These are phyloP conservation scores for Podospora didyma DNA, from an alignment of 495 filamentous ascomycete genomes.

Conservation along the genomic window DNA sequence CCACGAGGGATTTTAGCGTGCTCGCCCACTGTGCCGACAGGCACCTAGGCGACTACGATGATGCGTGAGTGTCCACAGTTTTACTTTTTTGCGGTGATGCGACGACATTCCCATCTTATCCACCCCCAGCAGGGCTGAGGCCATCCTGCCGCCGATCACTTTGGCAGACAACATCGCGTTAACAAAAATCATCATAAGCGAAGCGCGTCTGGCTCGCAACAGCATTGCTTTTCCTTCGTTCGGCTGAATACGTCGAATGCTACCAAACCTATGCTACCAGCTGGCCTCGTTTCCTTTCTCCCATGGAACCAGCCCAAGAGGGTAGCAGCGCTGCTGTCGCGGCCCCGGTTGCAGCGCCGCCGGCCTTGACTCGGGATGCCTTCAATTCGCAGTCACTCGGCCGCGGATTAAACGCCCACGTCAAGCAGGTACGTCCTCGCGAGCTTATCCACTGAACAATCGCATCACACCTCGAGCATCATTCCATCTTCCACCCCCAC, in stretches of 20 bases:
- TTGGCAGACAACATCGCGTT: not conserved
- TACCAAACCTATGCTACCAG: not conserved
- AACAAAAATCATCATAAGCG: not conserved
- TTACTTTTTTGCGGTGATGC: not conserved
- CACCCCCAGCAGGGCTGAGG: not conserved
- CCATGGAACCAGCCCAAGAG: slow-evolving; percentile 6
- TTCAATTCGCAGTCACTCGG: slow-evolving; percentile 43
- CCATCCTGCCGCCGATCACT: not conserved
- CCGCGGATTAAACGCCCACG: slow-evolving; percentile 35
- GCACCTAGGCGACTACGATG: not conserved
- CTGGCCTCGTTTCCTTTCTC: not conserved
- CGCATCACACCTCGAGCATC: no score
- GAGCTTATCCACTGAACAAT: no score
- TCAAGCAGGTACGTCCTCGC: slow-evolving; percentile 41
- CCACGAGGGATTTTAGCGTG: slow-evolving; percentile 5
- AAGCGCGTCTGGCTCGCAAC: not conserved
- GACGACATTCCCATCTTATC: not conserved
- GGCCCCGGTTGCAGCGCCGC: slow-evolving; percentile 5
- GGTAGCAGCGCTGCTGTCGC: slow-evolving; percentile 5
- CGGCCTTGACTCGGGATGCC: slow-evolving; percentile 27
- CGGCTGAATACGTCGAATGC: not conserved
- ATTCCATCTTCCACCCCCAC: not conserved
- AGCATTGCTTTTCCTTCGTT: not conserved
- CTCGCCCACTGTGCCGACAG: slow-evolving; percentile 1
- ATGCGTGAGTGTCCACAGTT: not conserved